Evolutionary conservation across 768 basidiomycete species (phyloP).

Genomic region (Pilatotrama ljubarskyi): DNA sequence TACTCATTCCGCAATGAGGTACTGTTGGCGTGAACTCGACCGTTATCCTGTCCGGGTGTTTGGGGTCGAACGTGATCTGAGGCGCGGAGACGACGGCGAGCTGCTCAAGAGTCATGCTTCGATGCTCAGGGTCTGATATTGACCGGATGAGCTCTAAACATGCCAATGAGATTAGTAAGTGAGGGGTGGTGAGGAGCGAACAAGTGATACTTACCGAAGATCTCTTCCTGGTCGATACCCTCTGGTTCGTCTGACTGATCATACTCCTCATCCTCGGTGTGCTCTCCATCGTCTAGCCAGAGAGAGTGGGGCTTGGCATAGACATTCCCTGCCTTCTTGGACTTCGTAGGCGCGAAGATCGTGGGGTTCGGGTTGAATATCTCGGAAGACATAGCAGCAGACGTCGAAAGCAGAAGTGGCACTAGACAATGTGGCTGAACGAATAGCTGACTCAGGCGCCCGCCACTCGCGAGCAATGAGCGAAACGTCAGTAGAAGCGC

Average conservation of each 20-base stretch:
- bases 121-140: slow-evolving; percentile 95
- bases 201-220: slow-evolving; percentile 65
- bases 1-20: slow-evolving; percentile 97
- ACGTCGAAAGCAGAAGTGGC: neutral
- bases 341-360: slow-evolving; percentile 60
- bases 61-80: slow-evolving; percentile 61
- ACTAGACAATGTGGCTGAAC: too few relatives aligned
- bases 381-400: slow-evolving; percentile 37
- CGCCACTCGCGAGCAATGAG: neutral
- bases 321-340: slow-evolving; percentile 41
- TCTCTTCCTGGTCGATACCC: slow-evolving; percentile 87
- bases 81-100: slow-evolving; percentile 91
- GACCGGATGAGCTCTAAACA: slow-evolving; percentile 81
- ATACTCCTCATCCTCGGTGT: slow-evolving; percentile 30
- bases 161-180: slow-evolving; percentile 1
- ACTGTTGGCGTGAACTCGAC: slow-evolving; percentile 98
- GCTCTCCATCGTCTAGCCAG: slow-evolving; percentile 46
- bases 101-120: slow-evolving; percentile 86
- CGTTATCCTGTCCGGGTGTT: slow-evolving; percentile 60
- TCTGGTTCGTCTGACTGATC: slow-evolving; percentile 51
- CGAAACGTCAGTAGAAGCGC: neutral
- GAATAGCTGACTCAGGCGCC: slow-evolving; percentile 12
- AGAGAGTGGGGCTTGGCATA: slow-evolving; percentile 49
- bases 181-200: neutral
- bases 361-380: slow-evolving; percentile 91